Evolutionary conservation across 148 eudicot species (phyloP), one percentile per base, ranked within the genome.

Genomic region (Rhododendron ferrugineum): DNA sequence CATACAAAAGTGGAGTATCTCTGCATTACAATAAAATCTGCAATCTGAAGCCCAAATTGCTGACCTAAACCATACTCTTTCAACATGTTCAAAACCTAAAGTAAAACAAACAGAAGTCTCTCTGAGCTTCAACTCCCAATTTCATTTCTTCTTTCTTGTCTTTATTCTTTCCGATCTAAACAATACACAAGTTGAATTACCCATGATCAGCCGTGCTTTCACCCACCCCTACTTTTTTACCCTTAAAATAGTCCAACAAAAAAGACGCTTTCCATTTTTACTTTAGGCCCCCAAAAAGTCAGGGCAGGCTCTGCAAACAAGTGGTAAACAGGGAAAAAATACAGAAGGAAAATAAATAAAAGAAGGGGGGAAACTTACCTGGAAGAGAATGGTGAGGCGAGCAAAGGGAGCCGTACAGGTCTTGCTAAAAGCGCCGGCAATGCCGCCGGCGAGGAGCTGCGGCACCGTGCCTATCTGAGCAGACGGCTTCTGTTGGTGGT

Each of bases 321-420:
- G 6, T 56, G 22, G 16, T 4, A 80, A 80, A 54, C 22, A 76
- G 26, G 44, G 1, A 40, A 76, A 37, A 75, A 8, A 22, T 0
- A 49, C 15, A 28, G 47, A 50, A 32, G 14, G n/a, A 37, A 60
- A 36, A 58, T 11, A 20, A 8, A 60, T 0, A 62, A 23, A 62
- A 62, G 3, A 81, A 36, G 16, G 60, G 9, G 9, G 14, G 77
- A 78, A 73, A 58, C 34, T 18, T n/a, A 94, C 97, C 98, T 95
- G 98, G 87, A 95, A 95, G 54, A 95, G 98, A 73, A 95, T 94
- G 11, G 98, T 94, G 22, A 95, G 95, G 73, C 98, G 97, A 84
- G 97, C 95, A 50, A 95, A 93, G 15, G 98, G 98, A 56, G 89
- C 91, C 18, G 91, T 88, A 47, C 89, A 90, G 18, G 91, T 90